Conservation (phyloP, 106 monocot species). For the Vanilla planifolia region DNA sequence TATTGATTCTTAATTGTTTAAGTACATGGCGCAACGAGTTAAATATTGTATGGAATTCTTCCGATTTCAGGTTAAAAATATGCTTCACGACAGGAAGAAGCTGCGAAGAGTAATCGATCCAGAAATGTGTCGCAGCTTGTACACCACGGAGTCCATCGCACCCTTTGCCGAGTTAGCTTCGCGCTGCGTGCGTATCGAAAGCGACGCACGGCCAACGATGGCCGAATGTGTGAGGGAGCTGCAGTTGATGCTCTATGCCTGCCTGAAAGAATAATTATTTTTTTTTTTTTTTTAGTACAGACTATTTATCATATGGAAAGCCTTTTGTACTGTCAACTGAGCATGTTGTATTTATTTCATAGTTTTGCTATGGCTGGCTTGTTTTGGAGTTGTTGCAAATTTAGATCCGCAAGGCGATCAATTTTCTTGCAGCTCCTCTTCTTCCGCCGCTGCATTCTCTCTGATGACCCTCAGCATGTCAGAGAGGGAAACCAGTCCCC, state of each 20-base stretch:
- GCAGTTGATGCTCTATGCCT: slow-evolving; percentile 39
- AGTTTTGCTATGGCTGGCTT: too few relatives aligned
- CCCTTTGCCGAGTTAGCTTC: slow-evolving; percentile 56
- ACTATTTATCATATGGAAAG: too few relatives aligned
- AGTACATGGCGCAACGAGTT: background rate
- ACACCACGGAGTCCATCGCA: slow-evolving; percentile 47
- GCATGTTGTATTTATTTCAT: too few relatives aligned
- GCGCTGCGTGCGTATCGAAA: slow-evolving; percentile 71
- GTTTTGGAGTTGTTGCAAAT: too few relatives aligned
- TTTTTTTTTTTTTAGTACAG: too few relatives aligned
- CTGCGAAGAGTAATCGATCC: slow-evolving; percentile 65
- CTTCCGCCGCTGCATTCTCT: slow-evolving; percentile 28
- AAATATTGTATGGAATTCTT: background rate
- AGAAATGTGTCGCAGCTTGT: slow-evolving; percentile 52
- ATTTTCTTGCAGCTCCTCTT: slow-evolving; percentile 14
- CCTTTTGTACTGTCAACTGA: too few relatives aligned
- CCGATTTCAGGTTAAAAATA: slow-evolving; percentile 40
- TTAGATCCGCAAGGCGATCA: too few relatives aligned
- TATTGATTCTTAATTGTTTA: background rate
- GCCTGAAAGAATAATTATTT: slow-evolving; percentile 27
- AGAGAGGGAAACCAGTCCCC: slow-evolving; percentile 57
- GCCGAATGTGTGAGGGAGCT: slow-evolving; percentile 66
- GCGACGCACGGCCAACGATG: slow-evolving; percentile 64
- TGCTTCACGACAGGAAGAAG: slow-evolving; percentile 50
- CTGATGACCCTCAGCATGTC: slow-evolving; percentile 49